Conservation (phyloP, 495 filamentous ascomycete species). For the Penicillium herquei region DNA sequence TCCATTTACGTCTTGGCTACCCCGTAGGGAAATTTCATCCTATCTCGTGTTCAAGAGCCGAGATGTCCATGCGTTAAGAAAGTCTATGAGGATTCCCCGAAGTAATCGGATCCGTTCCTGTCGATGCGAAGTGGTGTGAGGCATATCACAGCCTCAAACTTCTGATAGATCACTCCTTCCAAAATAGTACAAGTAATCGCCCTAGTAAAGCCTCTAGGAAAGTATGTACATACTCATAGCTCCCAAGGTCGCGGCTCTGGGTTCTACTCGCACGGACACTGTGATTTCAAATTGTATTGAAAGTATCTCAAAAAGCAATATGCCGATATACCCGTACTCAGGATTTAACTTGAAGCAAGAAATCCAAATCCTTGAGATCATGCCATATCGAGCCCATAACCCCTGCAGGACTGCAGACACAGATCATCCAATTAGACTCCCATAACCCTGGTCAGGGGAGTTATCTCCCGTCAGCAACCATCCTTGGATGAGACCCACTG, state of each 20-base stretch:
- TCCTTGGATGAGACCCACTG: not conserved
- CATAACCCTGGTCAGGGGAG: not conserved
- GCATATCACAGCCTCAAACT: not conserved
- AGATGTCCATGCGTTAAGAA: not conserved
- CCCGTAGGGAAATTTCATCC: no score
- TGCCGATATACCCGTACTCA: not conserved
- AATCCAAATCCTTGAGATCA: not conserved
- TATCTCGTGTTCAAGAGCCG: no score
- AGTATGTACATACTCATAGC: not conserved
- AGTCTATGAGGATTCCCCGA: slow-evolving; percentile 1
- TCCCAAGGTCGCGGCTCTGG: not conserved
- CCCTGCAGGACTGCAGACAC: not conserved
- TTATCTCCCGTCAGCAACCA: not conserved
- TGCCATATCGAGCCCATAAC: not conserved
- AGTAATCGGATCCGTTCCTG: not conserved
- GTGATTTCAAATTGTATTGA: not conserved
- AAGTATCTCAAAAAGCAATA: not conserved
- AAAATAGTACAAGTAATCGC: not conserved
- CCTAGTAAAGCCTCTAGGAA: not conserved
- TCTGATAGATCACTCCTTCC: not conserved
- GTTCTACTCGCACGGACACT: not conserved
- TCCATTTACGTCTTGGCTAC: not conserved
- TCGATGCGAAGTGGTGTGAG: not conserved
- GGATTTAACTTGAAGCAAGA: not conserved
- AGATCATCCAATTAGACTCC: not conserved